Evolutionary conservation across 345 rosid genomes (phyloP).

Genomic region (Bretschneidera sinensis): DNA sequence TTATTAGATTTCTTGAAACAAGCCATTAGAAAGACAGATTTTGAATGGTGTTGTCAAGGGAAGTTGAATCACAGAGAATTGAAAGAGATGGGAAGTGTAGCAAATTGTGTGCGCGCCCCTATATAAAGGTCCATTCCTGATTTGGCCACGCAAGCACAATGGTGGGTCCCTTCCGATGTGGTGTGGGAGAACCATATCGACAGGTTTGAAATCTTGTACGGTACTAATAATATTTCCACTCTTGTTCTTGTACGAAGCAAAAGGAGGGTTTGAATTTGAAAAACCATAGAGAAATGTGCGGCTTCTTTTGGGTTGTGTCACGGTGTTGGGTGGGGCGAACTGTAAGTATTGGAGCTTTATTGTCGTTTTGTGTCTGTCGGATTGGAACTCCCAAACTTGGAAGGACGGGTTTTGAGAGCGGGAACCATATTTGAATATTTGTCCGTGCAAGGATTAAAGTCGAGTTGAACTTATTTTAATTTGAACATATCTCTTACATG

Average conservation of each 20-base stretch:
- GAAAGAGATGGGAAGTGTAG: not conserved
- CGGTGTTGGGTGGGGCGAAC: constrained; percentile 15
- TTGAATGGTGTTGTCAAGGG: not conserved
- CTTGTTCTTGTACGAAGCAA: not conserved
- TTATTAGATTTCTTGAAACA: constrained; percentile 6
- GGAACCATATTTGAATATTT: too few species aligned
- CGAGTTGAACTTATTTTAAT: too few species aligned
- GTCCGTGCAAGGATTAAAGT: too few species aligned
- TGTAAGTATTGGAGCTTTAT: constrained; percentile 7
- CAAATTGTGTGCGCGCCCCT: too few species aligned
- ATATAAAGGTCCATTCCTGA: not conserved
- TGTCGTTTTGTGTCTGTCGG: constrained; percentile 12
- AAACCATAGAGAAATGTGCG: constrained; percentile 32
- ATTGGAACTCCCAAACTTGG: too few species aligned
- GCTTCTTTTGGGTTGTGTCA: too few species aligned
- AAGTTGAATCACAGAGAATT: not conserved
- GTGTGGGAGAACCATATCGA: constrained; percentile 5
- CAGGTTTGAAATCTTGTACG: constrained; percentile 1
- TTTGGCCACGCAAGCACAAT: not conserved
- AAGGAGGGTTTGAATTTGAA: constrained; percentile 44
- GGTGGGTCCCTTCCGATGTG: not conserved
- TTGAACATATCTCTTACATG: too few species aligned
- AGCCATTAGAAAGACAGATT: not conserved
- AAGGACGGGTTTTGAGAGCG: too few species aligned
- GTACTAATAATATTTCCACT: constrained; percentile 6